A percentile compares a stretch with the other conserved stretches of the same genome.
These are phyloP conservation scores for Sherardia arvensis DNA, from an alignment of 257 asterid species.

Conservation along the genomic window DNA sequence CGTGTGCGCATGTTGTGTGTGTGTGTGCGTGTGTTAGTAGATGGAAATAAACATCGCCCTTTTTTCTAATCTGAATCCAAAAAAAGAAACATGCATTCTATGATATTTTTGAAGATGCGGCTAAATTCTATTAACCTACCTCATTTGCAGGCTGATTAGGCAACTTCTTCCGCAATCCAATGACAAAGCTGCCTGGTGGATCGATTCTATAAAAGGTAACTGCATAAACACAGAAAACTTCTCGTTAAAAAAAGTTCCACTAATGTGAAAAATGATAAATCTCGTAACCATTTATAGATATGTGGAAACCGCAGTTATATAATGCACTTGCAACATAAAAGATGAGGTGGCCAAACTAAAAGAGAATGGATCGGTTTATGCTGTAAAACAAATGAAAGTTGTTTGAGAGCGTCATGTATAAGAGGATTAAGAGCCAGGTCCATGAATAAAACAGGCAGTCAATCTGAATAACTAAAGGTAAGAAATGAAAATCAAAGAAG, in stretches of 20 bases:
- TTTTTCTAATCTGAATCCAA: neutral
- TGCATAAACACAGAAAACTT: slow-evolving; percentile 14
- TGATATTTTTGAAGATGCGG: neutral
- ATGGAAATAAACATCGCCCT: neutral
- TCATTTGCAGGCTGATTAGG: slow-evolving; percentile 10
- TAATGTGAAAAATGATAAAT: neutral
- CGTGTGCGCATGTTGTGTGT: neutral
- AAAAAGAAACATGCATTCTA: neutral
- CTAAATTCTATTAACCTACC: neutral
- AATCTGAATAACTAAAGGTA: neutral
- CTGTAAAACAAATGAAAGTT: neutral
- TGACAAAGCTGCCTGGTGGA: slow-evolving; percentile 51
- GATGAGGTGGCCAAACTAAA: neutral
- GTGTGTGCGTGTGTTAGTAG: neutral
- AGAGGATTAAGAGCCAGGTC: neutral
- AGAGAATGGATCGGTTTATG: neutral
- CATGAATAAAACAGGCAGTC: neutral
- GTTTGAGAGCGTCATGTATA: neutral
- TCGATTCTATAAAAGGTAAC: slow-evolving; percentile 62
- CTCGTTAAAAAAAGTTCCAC: neutral
- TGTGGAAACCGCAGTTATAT: neutral
- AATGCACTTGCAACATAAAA: neutral
- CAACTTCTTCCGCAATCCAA: slow-evolving; percentile 51
- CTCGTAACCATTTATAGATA: neutral
- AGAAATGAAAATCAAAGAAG: neutral